Percentiles rank a stretch among this genome's conserved stretches.
Evolutionary conservation across 108 stramenopile genomes (phyloP).

Genomic region (Fragilaria crotonensis): DNA sequence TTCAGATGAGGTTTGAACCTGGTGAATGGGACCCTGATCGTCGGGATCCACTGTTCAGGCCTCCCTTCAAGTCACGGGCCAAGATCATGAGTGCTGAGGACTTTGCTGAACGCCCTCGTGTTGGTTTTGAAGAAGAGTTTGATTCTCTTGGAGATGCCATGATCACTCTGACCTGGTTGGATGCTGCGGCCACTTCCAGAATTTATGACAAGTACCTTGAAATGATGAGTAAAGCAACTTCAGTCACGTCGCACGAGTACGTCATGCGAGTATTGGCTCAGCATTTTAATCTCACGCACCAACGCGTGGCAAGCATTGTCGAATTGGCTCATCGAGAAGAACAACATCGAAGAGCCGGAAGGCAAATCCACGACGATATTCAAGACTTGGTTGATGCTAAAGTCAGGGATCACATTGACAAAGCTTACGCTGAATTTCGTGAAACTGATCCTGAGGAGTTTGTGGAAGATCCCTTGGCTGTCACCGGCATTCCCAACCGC

Average conservation of each 20-base stretch:
- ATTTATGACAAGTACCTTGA: conserved; percentile 63
- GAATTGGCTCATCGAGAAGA: conserved; percentile 78
- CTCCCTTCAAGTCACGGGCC: conserved; percentile 37
- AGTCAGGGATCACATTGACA: conserved; percentile 23
- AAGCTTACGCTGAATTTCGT: conserved; percentile 28
- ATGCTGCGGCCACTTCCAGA: conserved; percentile 29
- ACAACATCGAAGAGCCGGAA: conserved; percentile 44
- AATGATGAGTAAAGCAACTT: conserved; percentile 39
- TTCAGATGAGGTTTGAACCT: conserved; percentile 20
- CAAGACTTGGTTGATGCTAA: conserved; percentile 28
- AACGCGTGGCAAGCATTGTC: conserved; percentile 65
- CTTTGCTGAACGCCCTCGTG: conserved; percentile 68
- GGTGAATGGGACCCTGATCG: conserved; percentile 47
- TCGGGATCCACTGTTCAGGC: conserved; percentile 59
- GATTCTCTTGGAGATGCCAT: conserved; percentile 59
- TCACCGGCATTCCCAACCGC: conserved; percentile 29
- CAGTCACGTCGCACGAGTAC: conserved; percentile 76
- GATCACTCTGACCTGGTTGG: conserved; percentile 64
- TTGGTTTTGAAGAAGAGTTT: conserved; percentile 62
- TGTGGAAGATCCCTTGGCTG: conserved; percentile 64
- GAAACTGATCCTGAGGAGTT: conserved; percentile 16
- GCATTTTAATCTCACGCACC: conserved; percentile 57
- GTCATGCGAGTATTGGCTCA: conserved; percentile 65
- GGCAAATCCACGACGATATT: conserved; percentile 23
- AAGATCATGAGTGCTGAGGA: conserved; percentile 66